These are phyloP conservation scores for Psilocybe sp. DNA, from an alignment of 768 basidiomycete species.

Conservation along the genomic window DNA sequence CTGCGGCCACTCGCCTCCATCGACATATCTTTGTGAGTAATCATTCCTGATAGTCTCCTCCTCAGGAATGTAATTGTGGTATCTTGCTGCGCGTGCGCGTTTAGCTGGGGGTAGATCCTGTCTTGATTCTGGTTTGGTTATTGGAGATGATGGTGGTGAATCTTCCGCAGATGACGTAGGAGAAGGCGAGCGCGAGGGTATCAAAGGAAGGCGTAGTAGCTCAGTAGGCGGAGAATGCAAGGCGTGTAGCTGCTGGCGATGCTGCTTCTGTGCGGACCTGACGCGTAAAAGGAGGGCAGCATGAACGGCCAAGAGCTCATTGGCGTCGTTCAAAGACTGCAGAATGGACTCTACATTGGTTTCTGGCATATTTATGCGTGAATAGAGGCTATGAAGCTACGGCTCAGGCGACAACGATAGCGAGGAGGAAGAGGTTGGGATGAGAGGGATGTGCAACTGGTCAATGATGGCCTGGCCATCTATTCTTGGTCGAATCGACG, in stretches of 20 bases:
- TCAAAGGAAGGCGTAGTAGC: slow-evolving; percentile 53
- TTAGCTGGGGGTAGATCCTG: slow-evolving; percentile 61
- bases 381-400: too few species aligned
- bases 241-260: slow-evolving; percentile 53
- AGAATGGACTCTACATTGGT: slow-evolving; percentile 31
- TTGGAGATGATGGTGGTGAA: slow-evolving; percentile 40
- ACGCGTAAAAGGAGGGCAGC: slow-evolving; percentile 54
- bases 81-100: slow-evolving; percentile 65
- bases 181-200: slow-evolving; percentile 55
- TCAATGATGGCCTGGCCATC: too few species aligned
- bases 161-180: slow-evolving; percentile 40
- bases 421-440: too few species aligned
- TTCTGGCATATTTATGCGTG: slow-evolving; percentile 1
- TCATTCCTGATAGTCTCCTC: slow-evolving; percentile 98
- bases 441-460: too few species aligned
- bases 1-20: slow-evolving; percentile 91
- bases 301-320: slow-evolving; percentile 63
- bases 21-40: slow-evolving; percentile 87
- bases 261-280: slow-evolving; percentile 51
- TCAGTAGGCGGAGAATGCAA: slow-evolving; percentile 55
- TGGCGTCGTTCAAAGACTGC: slow-evolving; percentile 58
- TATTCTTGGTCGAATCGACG: too few species aligned
- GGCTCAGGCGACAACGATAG: too few species aligned
- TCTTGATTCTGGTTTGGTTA: slow-evolving; percentile 32
- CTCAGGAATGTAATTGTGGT: slow-evolving; percentile 82